Evolutionary conservation across 2,329 filamentous ascomycete species (phyloP).

Genomic region (Paraconiothyrium brasiliense): DNA sequence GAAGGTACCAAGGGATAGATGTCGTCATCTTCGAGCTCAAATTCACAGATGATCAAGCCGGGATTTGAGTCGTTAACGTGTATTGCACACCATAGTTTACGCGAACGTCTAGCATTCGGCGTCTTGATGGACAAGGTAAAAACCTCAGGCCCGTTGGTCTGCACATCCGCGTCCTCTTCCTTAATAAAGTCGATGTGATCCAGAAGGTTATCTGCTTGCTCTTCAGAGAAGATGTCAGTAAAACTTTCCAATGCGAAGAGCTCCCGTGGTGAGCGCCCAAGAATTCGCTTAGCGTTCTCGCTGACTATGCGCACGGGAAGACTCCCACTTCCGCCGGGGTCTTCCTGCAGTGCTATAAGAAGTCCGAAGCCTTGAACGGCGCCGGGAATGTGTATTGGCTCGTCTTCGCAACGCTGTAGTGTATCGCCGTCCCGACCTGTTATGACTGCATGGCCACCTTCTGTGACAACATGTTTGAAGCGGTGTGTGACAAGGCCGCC

Average conservation of each 20-base stretch:
- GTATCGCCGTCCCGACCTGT: conserved; percentile 77
- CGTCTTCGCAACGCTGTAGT: conserved; percentile 85
- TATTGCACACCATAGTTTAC: conserved; percentile 87
- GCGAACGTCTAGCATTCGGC: conserved; percentile 59
- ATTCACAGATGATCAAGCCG: conserved; percentile 80
- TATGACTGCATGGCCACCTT: conserved; percentile 82
- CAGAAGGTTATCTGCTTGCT: conserved; percentile 82
- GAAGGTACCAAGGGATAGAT: conserved; percentile 72
- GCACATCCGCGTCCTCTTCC: conserved; percentile 80
- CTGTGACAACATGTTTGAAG: conserved; percentile 80
- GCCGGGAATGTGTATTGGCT: conserved; percentile 88
- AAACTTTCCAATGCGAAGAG: conserved; percentile 80
- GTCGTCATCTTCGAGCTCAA: conserved; percentile 82
- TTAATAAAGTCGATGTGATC: conserved; percentile 90
- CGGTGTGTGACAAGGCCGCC: conserved; percentile 71
- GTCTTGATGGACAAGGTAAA: conserved; percentile 79
- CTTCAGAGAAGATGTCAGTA: conserved; percentile 82
- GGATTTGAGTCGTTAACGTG: conserved; percentile 76
- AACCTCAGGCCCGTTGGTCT: conserved; percentile 81
- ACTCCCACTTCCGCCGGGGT: conserved; percentile 66
- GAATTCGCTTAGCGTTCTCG: conserved; percentile 79
- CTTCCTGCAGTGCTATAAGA: conserved; percentile 77
- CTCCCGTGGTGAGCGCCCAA: conserved; percentile 79
- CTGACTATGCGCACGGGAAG: conserved; percentile 78
- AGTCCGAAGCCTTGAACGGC: conserved; percentile 83